Evolutionary conservation across 2,329 filamentous ascomycete genomes (phyloP).

Genomic region (Sarocladium oryzae): DNA sequence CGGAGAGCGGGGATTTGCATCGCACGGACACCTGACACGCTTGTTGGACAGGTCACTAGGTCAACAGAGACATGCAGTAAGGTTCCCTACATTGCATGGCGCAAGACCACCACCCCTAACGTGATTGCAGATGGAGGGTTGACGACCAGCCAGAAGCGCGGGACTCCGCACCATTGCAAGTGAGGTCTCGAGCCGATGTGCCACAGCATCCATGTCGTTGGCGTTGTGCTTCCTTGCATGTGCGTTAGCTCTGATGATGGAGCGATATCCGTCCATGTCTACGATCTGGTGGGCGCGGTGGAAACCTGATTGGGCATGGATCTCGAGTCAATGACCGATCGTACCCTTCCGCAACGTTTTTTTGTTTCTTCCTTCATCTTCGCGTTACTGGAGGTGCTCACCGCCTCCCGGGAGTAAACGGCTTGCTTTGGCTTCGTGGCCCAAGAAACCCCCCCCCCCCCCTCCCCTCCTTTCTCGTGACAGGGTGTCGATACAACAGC

Average conservation of each 20-base stretch:
- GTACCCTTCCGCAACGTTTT: not conserved
- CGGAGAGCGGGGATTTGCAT: not conserved
- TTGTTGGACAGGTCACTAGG: not conserved
- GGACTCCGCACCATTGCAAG: not conserved
- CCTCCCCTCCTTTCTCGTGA: too few relatives aligned
- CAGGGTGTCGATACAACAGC: too few relatives aligned
- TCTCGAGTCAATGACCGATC: not conserved
- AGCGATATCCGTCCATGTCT: not conserved
- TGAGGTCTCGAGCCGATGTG: not conserved
- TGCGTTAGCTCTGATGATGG: not conserved
- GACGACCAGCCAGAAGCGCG: not conserved
- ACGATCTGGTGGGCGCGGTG: not conserved
- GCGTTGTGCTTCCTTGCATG: not conserved
- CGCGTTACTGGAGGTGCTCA: too few relatives aligned
- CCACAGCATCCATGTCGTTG: not conserved
- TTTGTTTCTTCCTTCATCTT: too few relatives aligned
- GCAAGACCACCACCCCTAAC: not conserved
- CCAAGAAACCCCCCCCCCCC: too few relatives aligned
- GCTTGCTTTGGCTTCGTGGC: too few relatives aligned
- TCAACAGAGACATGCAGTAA: not conserved
- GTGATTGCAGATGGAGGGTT: not conserved
- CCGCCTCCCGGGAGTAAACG: too few relatives aligned
- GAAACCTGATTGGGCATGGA: not conserved
- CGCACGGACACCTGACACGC: not conserved
- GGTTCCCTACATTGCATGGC: constrained; percentile 4